Conservation (phyloP, 2,329 filamentous ascomycete genomes). For the Apiospora rasikravindrae region DNA sequence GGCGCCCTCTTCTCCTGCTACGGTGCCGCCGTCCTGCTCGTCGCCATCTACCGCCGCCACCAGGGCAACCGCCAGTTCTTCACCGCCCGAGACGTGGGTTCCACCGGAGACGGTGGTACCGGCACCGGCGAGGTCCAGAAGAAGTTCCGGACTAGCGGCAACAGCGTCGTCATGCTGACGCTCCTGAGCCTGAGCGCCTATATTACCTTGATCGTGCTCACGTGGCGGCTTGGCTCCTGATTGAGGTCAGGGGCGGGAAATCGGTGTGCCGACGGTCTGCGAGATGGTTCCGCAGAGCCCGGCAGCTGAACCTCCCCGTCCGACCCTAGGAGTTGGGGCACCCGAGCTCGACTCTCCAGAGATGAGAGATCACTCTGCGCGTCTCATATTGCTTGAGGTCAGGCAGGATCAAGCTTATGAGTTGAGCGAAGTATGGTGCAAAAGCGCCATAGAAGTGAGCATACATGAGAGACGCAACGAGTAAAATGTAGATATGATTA, state of each 20-base stretch:
- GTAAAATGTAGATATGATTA: neutral
- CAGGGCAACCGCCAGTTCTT: slow-evolving; percentile 97
- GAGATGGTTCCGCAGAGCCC: neutral
- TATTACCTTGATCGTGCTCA: slow-evolving; percentile 60
- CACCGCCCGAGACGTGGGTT: slow-evolving; percentile 42
- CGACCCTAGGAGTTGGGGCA: neutral
- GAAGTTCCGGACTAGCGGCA: slow-evolving; percentile 68
- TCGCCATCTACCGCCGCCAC: slow-evolving; percentile 83
- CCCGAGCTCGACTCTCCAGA: neutral
- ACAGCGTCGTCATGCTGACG: slow-evolving; percentile 65
- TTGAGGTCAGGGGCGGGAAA: neutral
- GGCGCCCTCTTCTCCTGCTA: slow-evolving; percentile 96
- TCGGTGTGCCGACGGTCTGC: neutral
- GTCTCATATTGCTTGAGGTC: neutral
- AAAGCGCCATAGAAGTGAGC: neutral
- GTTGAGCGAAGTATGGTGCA: neutral
- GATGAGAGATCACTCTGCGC: neutral
- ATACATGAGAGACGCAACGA: neutral
- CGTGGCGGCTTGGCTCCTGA: slow-evolving; percentile 48
- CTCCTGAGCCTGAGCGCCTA: slow-evolving; percentile 63
- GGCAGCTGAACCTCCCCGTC: neutral
- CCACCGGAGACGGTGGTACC: slow-evolving; percentile 39
- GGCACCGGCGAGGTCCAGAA: slow-evolving; percentile 44
- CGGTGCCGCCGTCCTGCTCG: slow-evolving; percentile 81
- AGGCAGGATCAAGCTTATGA: neutral